A percentile compares a stretch with the other conserved stretches of the same genome.
Evolutionary conservation across 1,139 yeast species (phyloP).

Genomic region (Sugiyamaella paludigena): DNA sequence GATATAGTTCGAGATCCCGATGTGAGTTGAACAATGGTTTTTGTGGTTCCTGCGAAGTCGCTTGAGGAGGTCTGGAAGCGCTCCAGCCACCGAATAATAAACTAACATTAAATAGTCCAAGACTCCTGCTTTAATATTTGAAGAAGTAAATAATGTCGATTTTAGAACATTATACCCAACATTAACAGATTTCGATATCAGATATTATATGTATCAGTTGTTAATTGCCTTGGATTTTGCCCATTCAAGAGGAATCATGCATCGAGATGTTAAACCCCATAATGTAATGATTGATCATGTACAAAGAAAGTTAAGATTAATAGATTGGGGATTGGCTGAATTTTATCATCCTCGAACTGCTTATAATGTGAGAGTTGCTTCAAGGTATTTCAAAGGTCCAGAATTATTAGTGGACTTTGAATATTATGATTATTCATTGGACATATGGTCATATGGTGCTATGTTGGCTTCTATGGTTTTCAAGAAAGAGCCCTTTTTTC

Average conservation of each 20-base stretch:
- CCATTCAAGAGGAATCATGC: conserved; percentile 96
- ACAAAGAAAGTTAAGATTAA: conserved; percentile 61
- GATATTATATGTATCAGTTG: conserved; percentile 81
- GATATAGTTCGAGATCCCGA: conserved; percentile 84
- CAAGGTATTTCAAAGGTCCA: conserved; percentile 93
- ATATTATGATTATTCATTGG: conserved; percentile 86
- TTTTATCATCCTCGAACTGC: conserved; percentile 90
- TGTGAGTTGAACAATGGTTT: conserved; percentile 17
- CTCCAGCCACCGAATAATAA: not conserved
- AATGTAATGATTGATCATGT: conserved; percentile 93
- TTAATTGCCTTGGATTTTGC: conserved; percentile 82
- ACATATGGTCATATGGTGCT: conserved; percentile 93
- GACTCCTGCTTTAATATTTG: conserved; percentile 91
- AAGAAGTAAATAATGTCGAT: conserved; percentile 79
- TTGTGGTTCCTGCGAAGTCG: too few relatives aligned
- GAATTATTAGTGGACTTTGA: conserved; percentile 84
- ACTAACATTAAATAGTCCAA: conserved; percentile 45
- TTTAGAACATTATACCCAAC: conserved; percentile 84
- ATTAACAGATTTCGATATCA: conserved; percentile 71
- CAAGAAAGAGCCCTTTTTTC: conserved; percentile 92
- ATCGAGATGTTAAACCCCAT: conserved; percentile 94
- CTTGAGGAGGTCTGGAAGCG: not conserved
- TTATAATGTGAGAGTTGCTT: conserved; percentile 92
- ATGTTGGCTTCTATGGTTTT: conserved; percentile 97
- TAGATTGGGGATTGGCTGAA: conserved; percentile 97